Evolutionary conservation across 495 filamentous ascomycete species (phyloP), one percentile per base, ranked within the genome.

Genomic region (Hyaloscypha bicolor): DNA sequence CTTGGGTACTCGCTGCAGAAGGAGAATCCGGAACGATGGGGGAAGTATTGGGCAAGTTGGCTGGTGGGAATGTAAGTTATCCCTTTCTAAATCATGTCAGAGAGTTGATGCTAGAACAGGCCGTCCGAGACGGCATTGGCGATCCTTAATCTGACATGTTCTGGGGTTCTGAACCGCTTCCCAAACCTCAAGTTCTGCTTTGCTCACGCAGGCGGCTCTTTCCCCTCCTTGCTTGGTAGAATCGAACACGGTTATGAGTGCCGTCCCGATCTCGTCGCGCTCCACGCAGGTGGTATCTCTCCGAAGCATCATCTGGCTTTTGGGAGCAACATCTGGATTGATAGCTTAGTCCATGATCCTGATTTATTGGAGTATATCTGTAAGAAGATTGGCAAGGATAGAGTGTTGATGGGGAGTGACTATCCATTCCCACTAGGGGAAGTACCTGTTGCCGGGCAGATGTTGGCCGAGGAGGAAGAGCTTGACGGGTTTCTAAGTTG

Each of bases 301-400:
- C 60, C 60, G 16, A 53, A 39, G 8, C 60, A 63, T 11, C 60
- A 63, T 30, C 48, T 63, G 8, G 48, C 19, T 30, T 63, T 39
- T 21, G 60, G 60, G 4, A 29, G 31, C 39, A 63, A 63, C 30
- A 63, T 63, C 19, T 63, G 60, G 60, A 63, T 63, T 16, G 60
- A 63, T 19, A 63, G 60, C n/a, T 53, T 63, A 53, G 60, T 63
- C 14, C 60, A 63, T 33, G 60, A 63, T 21, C 60, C 60, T 53
- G 60, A 63, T 53, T 31, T 63, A 4, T 30, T 63, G 11, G 60
- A 63, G 42, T 63, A 51, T 33, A 19, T 63, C 12, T 63, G 60
- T 30, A 63, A 53, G 60, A 63, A 63, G 45, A 63, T 63, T 32
- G 22, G 22, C 4, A 51, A 37, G 19, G 22, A 53, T 63, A 42